These are phyloP conservation scores for Ambrosia trifida DNA, from an alignment of 129 eudicot genomes.

Conservation along the genomic window DNA sequence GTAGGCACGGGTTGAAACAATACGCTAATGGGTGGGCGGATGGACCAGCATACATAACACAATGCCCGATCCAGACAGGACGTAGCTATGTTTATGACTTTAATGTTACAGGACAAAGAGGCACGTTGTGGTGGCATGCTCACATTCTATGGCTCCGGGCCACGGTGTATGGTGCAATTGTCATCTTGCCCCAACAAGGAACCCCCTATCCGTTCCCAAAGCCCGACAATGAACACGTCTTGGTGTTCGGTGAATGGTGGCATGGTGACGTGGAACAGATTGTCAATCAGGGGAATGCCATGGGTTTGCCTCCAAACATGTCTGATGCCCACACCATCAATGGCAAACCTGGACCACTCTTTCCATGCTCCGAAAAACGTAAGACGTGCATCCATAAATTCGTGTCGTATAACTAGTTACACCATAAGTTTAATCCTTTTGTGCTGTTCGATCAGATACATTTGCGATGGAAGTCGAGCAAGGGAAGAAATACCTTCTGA, in stretches of 20 bases:
- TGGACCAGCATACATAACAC: conserved; percentile 55
- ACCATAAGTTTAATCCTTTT: neutral
- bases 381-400: neutral
- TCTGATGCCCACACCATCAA: conserved; percentile 58
- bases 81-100: conserved; percentile 43
- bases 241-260: conserved; percentile 53
- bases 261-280: conserved; percentile 46
- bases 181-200: conserved; percentile 50
- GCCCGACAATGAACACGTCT: conserved; percentile 38
- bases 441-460: conserved; percentile 30
- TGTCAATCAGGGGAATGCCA: conserved; percentile 45
- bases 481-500: conserved; percentile 47
- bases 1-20: conserved; percentile 56
- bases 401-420: no score
- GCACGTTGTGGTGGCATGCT: conserved; percentile 57
- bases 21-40: conserved; percentile 56
- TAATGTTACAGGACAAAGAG: conserved; percentile 45
- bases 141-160: conserved; percentile 55
- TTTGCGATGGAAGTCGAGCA: conserved; percentile 50
- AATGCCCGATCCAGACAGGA: conserved; percentile 47
- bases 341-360: conserved; percentile 53
- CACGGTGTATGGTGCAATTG: conserved; percentile 55
- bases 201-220: conserved; percentile 51
- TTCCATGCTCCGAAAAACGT: conserved; percentile 55
- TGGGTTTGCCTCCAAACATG: conserved; percentile 51